Conservation (phyloP, 2,329 filamentous ascomycete species). For the Stemphylium lycopersici region DNA sequence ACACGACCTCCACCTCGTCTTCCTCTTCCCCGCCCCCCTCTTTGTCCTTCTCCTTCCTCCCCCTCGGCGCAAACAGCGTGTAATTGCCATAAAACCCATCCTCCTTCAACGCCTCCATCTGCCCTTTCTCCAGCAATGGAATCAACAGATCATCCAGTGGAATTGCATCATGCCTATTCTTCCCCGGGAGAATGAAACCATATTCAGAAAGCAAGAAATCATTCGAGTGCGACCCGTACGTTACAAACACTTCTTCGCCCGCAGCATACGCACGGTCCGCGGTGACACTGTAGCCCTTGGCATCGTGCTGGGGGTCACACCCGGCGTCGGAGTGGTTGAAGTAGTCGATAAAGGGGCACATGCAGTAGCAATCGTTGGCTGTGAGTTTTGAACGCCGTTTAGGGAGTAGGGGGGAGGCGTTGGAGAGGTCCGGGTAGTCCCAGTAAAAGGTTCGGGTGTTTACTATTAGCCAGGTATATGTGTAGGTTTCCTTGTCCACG, state of each 20-base stretch:
- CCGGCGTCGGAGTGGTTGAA: slow-evolving; percentile 64
- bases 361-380: slow-evolving; percentile 66
- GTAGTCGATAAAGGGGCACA: slow-evolving; percentile 75
- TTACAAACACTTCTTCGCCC: slow-evolving; percentile 71
- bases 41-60: too few relatives aligned
- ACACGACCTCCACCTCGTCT: slow-evolving; percentile 32
- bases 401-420: slow-evolving; percentile 49
- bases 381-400: slow-evolving; percentile 50
- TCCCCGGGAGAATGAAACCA: slow-evolving; percentile 51
- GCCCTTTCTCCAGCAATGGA: slow-evolving; percentile 41
- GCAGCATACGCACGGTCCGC: slow-evolving; percentile 57
- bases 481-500: slow-evolving; percentile 52
- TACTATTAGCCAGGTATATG: slow-evolving; percentile 66
- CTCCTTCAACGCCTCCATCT: slow-evolving; percentile 48
- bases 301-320: slow-evolving; percentile 61
- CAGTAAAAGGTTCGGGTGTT: slow-evolving; percentile 68
- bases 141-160: slow-evolving; percentile 52
- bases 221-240: slow-evolving; percentile 73
- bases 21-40: background rate
- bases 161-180: slow-evolving; percentile 49
- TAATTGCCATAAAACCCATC: slow-evolving; percentile 51
- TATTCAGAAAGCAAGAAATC: slow-evolving; percentile 76
- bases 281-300: slow-evolving; percentile 61
- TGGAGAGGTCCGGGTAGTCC: slow-evolving; percentile 50
- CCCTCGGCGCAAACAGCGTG: slow-evolving; percentile 20